Evolutionary conservation across 768 basidiomycete species (phyloP), one percentile per base, ranked within the genome.

Genomic region (Scleroderma citrinum): DNA sequence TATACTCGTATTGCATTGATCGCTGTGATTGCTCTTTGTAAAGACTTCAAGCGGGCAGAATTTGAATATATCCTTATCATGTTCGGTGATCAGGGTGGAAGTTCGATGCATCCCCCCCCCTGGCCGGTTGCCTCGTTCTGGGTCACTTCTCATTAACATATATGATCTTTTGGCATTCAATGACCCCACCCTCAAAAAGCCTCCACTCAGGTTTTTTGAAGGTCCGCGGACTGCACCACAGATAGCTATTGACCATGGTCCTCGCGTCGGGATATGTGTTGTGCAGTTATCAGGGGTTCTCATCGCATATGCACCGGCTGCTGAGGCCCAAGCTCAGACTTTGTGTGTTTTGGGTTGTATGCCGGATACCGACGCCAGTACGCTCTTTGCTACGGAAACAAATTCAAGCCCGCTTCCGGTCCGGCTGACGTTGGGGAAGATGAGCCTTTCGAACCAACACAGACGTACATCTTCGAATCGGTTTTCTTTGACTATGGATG

Each of bases 81-180:
- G 83, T 29, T 66, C 78, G 13, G 70, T 84, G 67, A 59, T 92
- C 39, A 81, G 92, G 17, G 39, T 85, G 19, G 78, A 92, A 60
- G 59, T 85, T 43, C 79, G 87, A 41, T 83, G 79, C 59, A 81
- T 83, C 5, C 73, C 88, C 26, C 82, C 82, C 5, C 61, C 70
- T 17, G 61, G 61, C 2, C 65, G 56, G 21, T 34, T 60, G 7
- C 72, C 71, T 16, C 78, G 87, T 21, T 90, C 90, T 38, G 90
- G 92, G 5, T 77, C 79, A 21, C 52, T 89, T 5, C 66, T 87
- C 14, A 23, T 87, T 30, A 87, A 90, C 57, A 45, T 87, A 1
- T 79, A 83, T 59, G 70, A 73, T 46, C 55, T 87, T 19, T 62
- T 50, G 7, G 50, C 83, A 16, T 65, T 59, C 44, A 72, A 66